Conservation (phyloP, 805 yeast species). For the Zygotorulaspora sp. region DNA sequence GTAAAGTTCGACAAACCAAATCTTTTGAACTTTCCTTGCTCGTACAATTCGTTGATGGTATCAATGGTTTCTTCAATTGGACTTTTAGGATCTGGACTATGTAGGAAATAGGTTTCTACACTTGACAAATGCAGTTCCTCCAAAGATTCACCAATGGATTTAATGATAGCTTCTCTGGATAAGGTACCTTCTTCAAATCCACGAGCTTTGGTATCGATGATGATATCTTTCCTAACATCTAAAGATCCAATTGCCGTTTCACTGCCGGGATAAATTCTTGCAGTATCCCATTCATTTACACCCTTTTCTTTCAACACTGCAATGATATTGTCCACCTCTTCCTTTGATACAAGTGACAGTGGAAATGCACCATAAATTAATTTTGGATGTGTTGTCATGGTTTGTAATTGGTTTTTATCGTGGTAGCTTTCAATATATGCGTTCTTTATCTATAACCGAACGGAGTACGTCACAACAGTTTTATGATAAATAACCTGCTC, state of each 20-base stretch:
- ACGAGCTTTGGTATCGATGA: constrained; percentile 22
- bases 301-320: constrained; percentile 16
- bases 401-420: too few relatives aligned
- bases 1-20: constrained; percentile 29
- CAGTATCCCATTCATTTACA: constrained; percentile 28
- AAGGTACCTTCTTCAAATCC: constrained; percentile 14
- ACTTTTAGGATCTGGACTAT: constrained; percentile 25
- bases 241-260: constrained; percentile 18
- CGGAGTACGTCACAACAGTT: too few relatives aligned
- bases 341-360: not conserved
- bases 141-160: constrained; percentile 16
- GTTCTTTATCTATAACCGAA: too few relatives aligned
- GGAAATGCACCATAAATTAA: constrained; percentile 11
- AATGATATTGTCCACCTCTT: constrained; percentile 7
- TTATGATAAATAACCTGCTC: too few relatives aligned
- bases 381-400: constrained; percentile 4
- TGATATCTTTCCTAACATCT: constrained; percentile 15
- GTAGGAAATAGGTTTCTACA: constrained; percentile 24
- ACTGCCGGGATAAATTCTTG: constrained; percentile 22
- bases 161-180: constrained; percentile 13
- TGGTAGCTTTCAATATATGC: too few relatives aligned
- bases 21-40: constrained; percentile 23
- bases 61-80: constrained; percentile 26
- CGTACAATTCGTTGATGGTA: constrained; percentile 22
- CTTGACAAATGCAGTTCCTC: constrained; percentile 13